Base-by-base conservation (phyloP, 176 grass and related monocot species). In the Miscanthus lutarioriparius region DNA sequence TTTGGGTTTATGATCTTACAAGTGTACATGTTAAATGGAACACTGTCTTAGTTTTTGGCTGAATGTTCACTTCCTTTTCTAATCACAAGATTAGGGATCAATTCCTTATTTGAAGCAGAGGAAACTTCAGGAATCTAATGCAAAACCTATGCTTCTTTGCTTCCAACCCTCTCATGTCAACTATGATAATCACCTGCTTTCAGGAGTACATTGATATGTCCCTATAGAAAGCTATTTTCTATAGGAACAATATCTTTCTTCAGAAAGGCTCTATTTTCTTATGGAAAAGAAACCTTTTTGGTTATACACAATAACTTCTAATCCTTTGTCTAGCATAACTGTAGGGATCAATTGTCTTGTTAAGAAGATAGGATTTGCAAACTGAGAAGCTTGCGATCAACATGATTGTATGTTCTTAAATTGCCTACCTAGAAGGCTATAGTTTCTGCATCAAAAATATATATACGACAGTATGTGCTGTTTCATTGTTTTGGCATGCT, bases 371-470 rank as follows among this genome's bases (percentile, higher is more conserved):
- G 7, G 62, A 47, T 67, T 59, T 64, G 36, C 23, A 10, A 10
- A 5, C 36, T 2, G 45, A 84, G 32, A 79, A 79, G 27, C 43
- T 56, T 74, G 43, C 41, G 5, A 10, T 63, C 43, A 73, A 19
- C 75, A 67, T 74, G 47, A 47, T 80, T 75, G 16, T 20, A 72
- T 59, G 80, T 58, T 62, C 62, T 85, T 68, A 40, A 74, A 75
- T 61, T 56, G 32, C 14, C 47, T n/a, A 74, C 1, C 16, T 74
- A 64, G 70, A 17, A 58, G 20, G 8, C 56, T n/a, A 58, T 58
- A 23, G 28, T 16, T 45, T 64, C 22, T 40, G 41, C 64, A 37
- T 15, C 0, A 71, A 61, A 37, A 44, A 14, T 36, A 27, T 32
- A 5, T 64, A 51, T 48, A 72, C 14, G 16, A 19, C 16, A 33